Conservation (phyloP, 441 rosid species). For the Pelargonium australe region DNA sequence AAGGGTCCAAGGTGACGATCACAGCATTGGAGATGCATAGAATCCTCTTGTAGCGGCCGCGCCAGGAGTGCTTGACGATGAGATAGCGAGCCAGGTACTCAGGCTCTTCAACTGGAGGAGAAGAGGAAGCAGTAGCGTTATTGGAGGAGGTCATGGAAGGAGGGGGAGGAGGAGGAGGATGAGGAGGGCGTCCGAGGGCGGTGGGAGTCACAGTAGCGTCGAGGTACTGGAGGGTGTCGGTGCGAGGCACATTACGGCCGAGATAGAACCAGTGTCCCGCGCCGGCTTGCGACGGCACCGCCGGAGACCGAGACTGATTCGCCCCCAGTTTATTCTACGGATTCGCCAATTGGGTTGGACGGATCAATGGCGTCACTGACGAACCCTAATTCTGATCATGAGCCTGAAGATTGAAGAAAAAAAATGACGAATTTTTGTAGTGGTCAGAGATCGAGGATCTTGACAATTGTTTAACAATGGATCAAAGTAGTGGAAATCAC, state of each 20-base stretch:
- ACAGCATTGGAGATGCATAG: constrained; percentile 65
- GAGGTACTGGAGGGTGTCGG: constrained; percentile 1
- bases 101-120: constrained; percentile 61
- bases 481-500: no score
- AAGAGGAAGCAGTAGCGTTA: constrained; percentile 17
- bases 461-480: neutral
- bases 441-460: neutral
- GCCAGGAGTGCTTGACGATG: constrained; percentile 95
- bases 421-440: no score
- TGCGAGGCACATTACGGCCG: constrained; percentile 5
- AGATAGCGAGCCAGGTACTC: constrained; percentile 90
- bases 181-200: neutral
- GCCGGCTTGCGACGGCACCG: neutral
- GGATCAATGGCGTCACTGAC: neutral
- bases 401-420: neutral
- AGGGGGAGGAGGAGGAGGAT: neutral
- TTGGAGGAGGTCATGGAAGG: neutral
- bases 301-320: constrained; percentile 4
- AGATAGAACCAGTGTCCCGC: neutral
- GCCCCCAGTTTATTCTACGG: neutral
- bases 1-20: constrained; percentile 81
- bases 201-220: neutral
- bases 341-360: neutral
- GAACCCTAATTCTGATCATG: neutral
- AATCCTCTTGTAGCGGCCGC: constrained; percentile 93